phyloP scores from a whole-genome alignment of 140 eudicot species.

The Stevia rebaudiana region DNA sequence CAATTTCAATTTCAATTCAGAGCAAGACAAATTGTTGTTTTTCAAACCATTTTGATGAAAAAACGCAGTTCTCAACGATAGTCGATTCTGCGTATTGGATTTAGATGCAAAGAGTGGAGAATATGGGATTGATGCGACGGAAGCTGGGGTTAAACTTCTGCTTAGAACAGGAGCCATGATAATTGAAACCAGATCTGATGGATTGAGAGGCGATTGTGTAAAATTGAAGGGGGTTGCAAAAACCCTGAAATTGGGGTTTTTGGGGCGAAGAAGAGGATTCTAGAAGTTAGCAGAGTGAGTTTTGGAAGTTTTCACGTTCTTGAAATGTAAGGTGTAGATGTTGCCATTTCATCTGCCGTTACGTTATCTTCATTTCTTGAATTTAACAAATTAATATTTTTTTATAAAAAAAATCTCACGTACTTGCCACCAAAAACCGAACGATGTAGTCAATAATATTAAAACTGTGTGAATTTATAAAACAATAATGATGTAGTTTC shows the following conservation, averaged over 20 bases:
- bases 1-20: slow-evolving; percentile 54
- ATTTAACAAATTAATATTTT: too few species aligned
- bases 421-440: too few species aligned
- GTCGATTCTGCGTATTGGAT: slow-evolving; percentile 23
- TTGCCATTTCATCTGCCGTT: slow-evolving; percentile 39
- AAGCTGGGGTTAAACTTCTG: slow-evolving; percentile 57
- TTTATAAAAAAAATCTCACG: too few species aligned
- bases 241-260: slow-evolving; percentile 52
- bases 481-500: too few species aligned
- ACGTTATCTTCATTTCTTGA: slow-evolving; percentile 33
- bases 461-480: too few species aligned
- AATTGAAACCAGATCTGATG: slow-evolving; percentile 2
- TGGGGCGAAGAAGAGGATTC: slow-evolving; percentile 49
- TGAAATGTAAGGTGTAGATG: slow-evolving; percentile 59
- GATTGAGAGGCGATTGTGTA: neutral
- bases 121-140: slow-evolving; percentile 51
- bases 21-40: slow-evolving; percentile 35
- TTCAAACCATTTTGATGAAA: slow-evolving; percentile 43
- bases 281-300: slow-evolving; percentile 41
- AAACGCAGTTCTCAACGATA: slow-evolving; percentile 39
- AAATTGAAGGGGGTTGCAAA: slow-evolving; percentile 17
- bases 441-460: too few species aligned
- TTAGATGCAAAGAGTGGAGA: slow-evolving; percentile 32
- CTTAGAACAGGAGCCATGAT: slow-evolving; percentile 80
- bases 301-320: slow-evolving; percentile 35